A percentile compares a stretch with the other conserved stretches of the same genome.
These are phyloP conservation scores for Theileria equi DNA, from an alignment of 169 alveolate genomes.

Conservation along the genomic window DNA sequence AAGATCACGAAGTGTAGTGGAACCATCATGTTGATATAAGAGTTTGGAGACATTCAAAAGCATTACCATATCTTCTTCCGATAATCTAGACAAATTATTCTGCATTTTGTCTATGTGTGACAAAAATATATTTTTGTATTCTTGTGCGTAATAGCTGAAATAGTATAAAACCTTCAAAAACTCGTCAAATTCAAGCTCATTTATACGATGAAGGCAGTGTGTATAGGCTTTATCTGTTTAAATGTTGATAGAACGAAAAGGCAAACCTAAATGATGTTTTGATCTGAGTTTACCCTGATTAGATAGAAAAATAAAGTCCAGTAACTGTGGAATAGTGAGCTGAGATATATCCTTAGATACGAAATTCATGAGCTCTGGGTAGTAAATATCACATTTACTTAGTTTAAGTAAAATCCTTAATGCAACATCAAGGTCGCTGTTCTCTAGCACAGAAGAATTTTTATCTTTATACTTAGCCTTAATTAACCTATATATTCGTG, in stretches of 20 bases:
- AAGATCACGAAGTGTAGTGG: constrained; percentile 29
- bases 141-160: constrained; percentile 51
- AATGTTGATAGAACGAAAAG: neutral
- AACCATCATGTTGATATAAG: constrained; percentile 17
- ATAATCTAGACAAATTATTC: constrained; percentile 12
- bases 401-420: constrained; percentile 32
- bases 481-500: no score
- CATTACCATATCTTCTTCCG: constrained; percentile 53
- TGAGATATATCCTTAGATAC: constrained; percentile 18
- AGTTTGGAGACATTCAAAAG: constrained; percentile 53
- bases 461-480: no score
- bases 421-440: constrained; percentile 12
- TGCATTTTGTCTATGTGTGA: neutral
- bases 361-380: constrained; percentile 41
- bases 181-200: constrained; percentile 18
- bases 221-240: constrained; percentile 27
- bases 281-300: constrained; percentile 43
- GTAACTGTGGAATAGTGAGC: constrained; percentile 26
- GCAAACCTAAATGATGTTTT: constrained; percentile 44
- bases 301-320: constrained; percentile 38
- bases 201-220: constrained; percentile 30
- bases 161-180: constrained; percentile 41
- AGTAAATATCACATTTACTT: constrained; percentile 21
- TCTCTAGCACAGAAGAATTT: no score
- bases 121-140: constrained; percentile 46